phyloP scores from a whole-genome alignment of 177 flowering plant genomes.

The Vitis hybrid region DNA sequence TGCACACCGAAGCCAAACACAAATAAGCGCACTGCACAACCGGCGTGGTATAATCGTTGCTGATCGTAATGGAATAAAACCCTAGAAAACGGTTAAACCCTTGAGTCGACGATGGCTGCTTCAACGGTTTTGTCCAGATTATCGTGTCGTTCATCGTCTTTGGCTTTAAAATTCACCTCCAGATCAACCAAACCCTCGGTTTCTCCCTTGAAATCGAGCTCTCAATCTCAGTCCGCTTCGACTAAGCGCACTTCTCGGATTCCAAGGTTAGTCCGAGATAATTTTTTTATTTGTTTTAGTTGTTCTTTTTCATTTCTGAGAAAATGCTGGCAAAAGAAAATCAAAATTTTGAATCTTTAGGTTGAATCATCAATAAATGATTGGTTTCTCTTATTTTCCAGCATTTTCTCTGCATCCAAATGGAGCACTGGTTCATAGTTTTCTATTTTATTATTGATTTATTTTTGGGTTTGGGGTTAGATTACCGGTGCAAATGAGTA shows the following conservation, averaged over 20 bases:
- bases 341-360: background rate
- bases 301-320: background rate
- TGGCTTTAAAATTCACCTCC: constrained; percentile 12
- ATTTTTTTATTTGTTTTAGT: too few relatives aligned
- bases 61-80: background rate
- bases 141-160: constrained; percentile 16
- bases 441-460: background rate
- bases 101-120: constrained; percentile 14
- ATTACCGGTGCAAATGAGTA: constrained; percentile 46
- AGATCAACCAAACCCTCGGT: constrained; percentile 9
- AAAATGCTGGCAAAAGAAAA: background rate
- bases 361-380: too few relatives aligned
- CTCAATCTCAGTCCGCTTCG: constrained; percentile 18
- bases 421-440: background rate
- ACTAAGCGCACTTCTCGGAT: constrained; percentile 20
- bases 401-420: background rate
- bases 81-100: constrained; percentile 18
- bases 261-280: constrained; percentile 13
- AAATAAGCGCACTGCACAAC: background rate
- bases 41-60: background rate
- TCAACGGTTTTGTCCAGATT: constrained; percentile 21
- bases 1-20: background rate
- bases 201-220: constrained; percentile 19
- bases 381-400: background rate
- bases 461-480: constrained; percentile 16